Evolutionary conservation across 192 early-diverging fungal genomes (phyloP).

Genomic region (Physocladia obscura): DNA sequence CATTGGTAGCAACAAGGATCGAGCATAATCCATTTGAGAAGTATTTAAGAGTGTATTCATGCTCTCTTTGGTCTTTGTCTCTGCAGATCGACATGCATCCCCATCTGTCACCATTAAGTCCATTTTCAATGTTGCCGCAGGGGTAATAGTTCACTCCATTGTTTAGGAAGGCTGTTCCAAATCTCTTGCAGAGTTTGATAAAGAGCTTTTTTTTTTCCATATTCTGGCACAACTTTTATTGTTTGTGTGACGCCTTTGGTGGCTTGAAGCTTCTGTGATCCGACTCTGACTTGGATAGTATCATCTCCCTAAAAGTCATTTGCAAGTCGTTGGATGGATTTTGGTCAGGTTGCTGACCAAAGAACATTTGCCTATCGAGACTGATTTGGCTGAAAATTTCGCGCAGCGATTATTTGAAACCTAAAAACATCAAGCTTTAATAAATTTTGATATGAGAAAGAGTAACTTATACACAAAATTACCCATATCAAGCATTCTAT

Average conservation of each 20-base stretch:
- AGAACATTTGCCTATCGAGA: conserved; percentile 80
- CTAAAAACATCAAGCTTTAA: no score
- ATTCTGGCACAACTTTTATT: conserved; percentile 77
- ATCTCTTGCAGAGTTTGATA: conserved; percentile 56
- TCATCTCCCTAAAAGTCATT: conserved; percentile 79
- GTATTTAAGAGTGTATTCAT: conserved; percentile 70
- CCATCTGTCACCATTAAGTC: conserved; percentile 65
- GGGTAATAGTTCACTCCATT: conserved; percentile 47
- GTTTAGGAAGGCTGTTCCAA: conserved; percentile 36
- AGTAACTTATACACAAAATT: conserved; percentile 62
- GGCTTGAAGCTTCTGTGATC: conserved; percentile 81
- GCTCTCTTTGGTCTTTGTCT: conserved; percentile 81
- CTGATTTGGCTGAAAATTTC: conserved; percentile 77
- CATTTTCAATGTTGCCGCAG: conserved; percentile 63
- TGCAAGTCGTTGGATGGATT: conserved; percentile 82
- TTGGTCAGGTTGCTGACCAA: conserved; percentile 96
- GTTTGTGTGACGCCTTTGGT: conserved; percentile 84
- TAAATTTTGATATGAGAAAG: no score
- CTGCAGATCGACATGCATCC: conserved; percentile 82
- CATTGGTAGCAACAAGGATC: conserved; percentile 88
- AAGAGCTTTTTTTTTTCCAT: conserved; percentile 74
- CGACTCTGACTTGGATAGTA: conserved; percentile 80
- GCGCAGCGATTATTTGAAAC: conserved; percentile 87
- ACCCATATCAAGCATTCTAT: conserved; percentile 95
- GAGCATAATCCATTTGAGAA: conserved; percentile 82